Evolutionary conservation across 805 yeast species (phyloP).

Genomic region (Cyberlindnera meyerae): DNA sequence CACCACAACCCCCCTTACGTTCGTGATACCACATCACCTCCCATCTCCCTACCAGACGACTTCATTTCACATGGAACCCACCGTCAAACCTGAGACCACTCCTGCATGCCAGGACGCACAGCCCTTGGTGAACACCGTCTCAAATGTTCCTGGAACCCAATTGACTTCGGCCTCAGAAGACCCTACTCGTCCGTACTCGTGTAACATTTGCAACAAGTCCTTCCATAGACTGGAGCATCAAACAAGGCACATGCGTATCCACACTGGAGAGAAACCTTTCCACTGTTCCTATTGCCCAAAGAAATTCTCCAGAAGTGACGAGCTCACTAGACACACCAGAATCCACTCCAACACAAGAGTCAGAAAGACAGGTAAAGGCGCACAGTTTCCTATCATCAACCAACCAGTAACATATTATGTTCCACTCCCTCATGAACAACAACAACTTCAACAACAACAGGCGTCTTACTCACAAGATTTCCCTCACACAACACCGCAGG

Average conservation of each 20-base stretch:
- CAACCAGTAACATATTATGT: conserved; percentile 27
- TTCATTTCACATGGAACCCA: too few relatives aligned
- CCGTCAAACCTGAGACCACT: too few relatives aligned
- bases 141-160: too few relatives aligned
- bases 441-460: background rate
- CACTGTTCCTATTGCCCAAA: conserved; percentile 77
- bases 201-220: conserved; percentile 80
- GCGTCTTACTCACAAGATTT: too few relatives aligned
- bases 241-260: conserved; percentile 86
- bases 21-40: too few relatives aligned
- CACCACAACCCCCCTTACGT: too few relatives aligned
- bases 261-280: conserved; percentile 91
- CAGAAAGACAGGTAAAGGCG: conserved; percentile 35
- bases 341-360: conserved; percentile 63
- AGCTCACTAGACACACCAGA: conserved; percentile 78
- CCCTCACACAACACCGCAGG: background rate
- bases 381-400: conserved; percentile 13
- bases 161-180: conserved; percentile 14
- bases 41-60: too few relatives aligned
- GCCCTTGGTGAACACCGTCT: too few relatives aligned
- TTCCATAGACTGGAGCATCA: conserved; percentile 88
- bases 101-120: too few relatives aligned
- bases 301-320: conserved; percentile 76
- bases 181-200: conserved; percentile 64
- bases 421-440: conserved; percentile 12